phyloP scores from a whole-genome alignment of 2,329 filamentous ascomycete species.

The Hypoxylon sp. region DNA sequence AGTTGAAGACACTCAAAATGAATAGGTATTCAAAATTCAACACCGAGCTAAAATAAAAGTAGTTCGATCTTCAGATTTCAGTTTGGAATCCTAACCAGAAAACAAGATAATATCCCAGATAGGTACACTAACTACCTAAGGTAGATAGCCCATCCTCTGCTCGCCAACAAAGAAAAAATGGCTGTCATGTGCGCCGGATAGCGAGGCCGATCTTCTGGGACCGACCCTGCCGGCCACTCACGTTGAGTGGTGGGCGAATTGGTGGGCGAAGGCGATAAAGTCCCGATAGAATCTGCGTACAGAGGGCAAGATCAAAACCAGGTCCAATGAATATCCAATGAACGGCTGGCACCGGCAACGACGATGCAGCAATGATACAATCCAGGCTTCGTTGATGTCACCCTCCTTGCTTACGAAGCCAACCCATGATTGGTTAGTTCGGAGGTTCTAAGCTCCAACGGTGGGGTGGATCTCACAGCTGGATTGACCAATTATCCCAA shows the following conservation, averaged over 20 bases:
- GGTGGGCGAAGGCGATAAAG: constrained; percentile 22
- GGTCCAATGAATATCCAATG: constrained; percentile 35
- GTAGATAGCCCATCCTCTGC: constrained; percentile 6
- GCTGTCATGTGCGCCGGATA: constrained; percentile 26
- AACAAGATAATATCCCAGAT: neutral
- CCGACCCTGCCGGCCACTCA: constrained; percentile 33
- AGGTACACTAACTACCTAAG: neutral
- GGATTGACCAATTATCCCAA: constrained; percentile 13
- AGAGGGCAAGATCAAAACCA: constrained; percentile 6
- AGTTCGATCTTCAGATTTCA: constrained; percentile 1
- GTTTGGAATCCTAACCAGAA: neutral
- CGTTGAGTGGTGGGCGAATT: constrained; percentile 17
- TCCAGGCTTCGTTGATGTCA: constrained; percentile 21
- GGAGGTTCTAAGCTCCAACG: constrained; percentile 1
- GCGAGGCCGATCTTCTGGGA: constrained; percentile 38
- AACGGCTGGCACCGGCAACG: constrained; percentile 20
- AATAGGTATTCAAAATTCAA: constrained; percentile 5
- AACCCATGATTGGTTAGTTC: constrained; percentile 24
- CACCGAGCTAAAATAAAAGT: neutral
- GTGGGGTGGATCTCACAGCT: constrained; percentile 15
- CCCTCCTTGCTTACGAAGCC: constrained; percentile 16
- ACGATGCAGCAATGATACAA: constrained; percentile 26
- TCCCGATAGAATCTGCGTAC: constrained; percentile 14
- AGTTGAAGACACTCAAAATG: neutral
- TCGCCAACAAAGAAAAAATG: constrained; percentile 34